Evolutionary conservation across 106 monocot genomes (phyloP).

Genomic region (Triglochin maritima): DNA sequence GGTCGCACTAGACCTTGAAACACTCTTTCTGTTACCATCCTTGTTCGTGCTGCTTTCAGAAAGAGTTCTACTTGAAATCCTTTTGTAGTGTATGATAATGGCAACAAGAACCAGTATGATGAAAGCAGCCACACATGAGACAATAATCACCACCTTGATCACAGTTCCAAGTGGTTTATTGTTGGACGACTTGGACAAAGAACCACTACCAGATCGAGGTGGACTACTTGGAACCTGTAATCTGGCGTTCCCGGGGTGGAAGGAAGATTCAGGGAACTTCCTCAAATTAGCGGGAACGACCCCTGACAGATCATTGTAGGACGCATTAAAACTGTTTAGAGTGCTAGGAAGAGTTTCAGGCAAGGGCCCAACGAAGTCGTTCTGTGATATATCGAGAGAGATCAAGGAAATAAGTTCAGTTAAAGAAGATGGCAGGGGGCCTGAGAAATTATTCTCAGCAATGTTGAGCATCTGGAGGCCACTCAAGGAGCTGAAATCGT

Average conservation of each 20-base stretch:
- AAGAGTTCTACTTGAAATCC: slow-evolving; percentile 32
- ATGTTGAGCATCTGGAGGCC: slow-evolving; percentile 56
- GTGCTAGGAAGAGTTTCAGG: slow-evolving; percentile 47
- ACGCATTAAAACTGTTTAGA: slow-evolving; percentile 57
- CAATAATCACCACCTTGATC: slow-evolving; percentile 44
- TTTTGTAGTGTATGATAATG: slow-evolving; percentile 47
- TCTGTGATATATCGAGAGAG: slow-evolving; percentile 66
- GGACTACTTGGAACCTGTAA: slow-evolving; percentile 37
- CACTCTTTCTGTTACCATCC: slow-evolving; percentile 22
- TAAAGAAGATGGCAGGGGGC: slow-evolving; percentile 40
- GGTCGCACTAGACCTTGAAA: slow-evolving; percentile 8
- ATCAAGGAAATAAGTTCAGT: slow-evolving; percentile 45
- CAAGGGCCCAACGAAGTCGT: slow-evolving; percentile 61
- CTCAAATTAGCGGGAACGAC: slow-evolving; percentile 62
- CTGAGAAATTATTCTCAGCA: slow-evolving; percentile 73
- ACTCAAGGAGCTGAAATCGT: slow-evolving; percentile 39
- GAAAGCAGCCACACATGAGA: slow-evolving; percentile 32
- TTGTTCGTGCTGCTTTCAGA: slow-evolving; percentile 39
- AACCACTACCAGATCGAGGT: slow-evolving; percentile 23
- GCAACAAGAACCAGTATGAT: slow-evolving; percentile 46
- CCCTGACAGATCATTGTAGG: slow-evolving; percentile 87
- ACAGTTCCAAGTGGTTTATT: slow-evolving; percentile 28
- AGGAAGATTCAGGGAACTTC: slow-evolving; percentile 94
- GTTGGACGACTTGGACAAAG: slow-evolving; percentile 10
- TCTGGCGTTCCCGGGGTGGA: slow-evolving; percentile 84